phyloP scores from a whole-genome alignment of 345 rosid species.

The Mercurialis annua region DNA sequence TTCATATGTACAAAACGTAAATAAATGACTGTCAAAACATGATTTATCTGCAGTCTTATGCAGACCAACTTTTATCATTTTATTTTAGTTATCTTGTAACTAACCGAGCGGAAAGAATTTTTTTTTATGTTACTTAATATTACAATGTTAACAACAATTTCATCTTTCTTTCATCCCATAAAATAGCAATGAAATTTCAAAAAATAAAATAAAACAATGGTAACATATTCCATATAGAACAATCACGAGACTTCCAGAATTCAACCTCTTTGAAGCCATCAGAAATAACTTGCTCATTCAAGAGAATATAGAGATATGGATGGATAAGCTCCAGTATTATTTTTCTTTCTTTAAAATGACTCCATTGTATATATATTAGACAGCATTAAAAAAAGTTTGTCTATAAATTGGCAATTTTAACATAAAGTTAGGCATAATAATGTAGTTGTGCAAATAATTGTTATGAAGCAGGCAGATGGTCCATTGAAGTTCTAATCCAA shows the following conservation, averaged over 20 bases:
- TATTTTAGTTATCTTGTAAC: background rate
- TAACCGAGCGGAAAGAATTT: background rate
- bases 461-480: background rate
- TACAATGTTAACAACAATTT: background rate
- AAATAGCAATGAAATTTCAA: too few relatives aligned
- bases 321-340: background rate
- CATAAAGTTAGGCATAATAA: background rate
- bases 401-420: background rate
- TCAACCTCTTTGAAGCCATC: background rate
- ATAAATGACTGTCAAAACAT: background rate
- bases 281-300: background rate
- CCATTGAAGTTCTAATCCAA: background rate
- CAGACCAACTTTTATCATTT: background rate
- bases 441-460: background rate
- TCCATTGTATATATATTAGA: background rate
- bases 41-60: background rate
- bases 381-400: background rate
- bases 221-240: background rate
- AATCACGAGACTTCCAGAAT: background rate
- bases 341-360: background rate
- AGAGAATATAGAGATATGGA: background rate
- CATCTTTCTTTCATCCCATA: background rate
- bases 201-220: background rate
- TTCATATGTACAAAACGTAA: background rate
- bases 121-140: background rate